phyloP scores from a whole-genome alignment of 495 filamentous ascomycete genomes.

The Cudoniella acicularis region DNA sequence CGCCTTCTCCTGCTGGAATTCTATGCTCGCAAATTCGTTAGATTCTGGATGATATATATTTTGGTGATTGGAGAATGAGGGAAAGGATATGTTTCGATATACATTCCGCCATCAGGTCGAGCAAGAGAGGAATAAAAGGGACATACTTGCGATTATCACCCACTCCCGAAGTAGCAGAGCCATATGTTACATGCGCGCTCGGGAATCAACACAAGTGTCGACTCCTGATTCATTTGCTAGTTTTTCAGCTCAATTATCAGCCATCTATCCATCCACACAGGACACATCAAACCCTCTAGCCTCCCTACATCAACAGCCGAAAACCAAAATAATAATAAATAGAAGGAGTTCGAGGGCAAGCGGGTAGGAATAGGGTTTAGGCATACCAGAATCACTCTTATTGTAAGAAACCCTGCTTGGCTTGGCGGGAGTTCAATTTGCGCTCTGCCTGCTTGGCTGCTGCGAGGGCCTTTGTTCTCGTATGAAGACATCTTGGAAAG shows the following conservation, averaged over 20 bases:
- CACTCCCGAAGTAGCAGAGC: slow-evolving; percentile 40
- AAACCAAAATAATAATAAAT: too few species aligned
- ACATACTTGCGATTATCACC: slow-evolving; percentile 45
- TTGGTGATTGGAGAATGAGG: too few species aligned
- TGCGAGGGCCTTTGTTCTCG: too few species aligned
- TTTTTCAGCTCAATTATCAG: neutral
- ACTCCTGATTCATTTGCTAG: slow-evolving; percentile 51
- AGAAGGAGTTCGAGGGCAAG: too few species aligned
- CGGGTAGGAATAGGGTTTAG: neutral
- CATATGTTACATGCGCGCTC: slow-evolving; percentile 40
- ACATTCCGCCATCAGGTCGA: neutral
- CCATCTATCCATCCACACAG: neutral
- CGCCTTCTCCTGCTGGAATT: slow-evolving; percentile 51
- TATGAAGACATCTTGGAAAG: too few species aligned
- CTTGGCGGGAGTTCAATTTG: slow-evolving; percentile 50
- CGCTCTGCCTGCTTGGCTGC: slow-evolving; percentile 43
- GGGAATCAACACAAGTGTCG: slow-evolving; percentile 46
- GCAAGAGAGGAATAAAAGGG: neutral
- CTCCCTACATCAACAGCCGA: too few species aligned
- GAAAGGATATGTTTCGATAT: too few species aligned
- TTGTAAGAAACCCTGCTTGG: slow-evolving; percentile 43
- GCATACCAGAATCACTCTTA: slow-evolving; percentile 46
- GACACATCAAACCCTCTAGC: too few species aligned
- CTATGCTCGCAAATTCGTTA: too few species aligned
- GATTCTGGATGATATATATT: too few species aligned